Percentiles rank a stretch among this genome's conserved stretches.
Conservation (phyloP, 1,139 yeast genomes). For the Blastobotrys ciferrii region DNA sequence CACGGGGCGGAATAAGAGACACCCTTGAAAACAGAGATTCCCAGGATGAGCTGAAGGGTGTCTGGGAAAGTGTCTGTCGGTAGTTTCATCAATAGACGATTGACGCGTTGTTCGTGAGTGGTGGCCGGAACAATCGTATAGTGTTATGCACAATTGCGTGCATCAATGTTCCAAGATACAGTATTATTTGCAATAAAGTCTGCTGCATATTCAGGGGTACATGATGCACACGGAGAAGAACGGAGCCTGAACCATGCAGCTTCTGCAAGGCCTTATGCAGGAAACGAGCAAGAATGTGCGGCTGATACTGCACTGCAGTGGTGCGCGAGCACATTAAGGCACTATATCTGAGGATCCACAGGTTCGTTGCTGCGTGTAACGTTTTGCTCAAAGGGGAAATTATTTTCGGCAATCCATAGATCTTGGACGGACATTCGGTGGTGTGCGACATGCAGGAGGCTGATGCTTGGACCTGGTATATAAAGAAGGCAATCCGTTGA, state of each 20-base stretch:
- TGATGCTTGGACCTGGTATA: not conserved
- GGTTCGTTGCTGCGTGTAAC: not conserved
- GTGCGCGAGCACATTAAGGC: not conserved
- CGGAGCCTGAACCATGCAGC: not conserved
- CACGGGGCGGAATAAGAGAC: too few relatives aligned
- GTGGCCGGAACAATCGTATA: not conserved
- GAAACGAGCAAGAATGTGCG: not conserved
- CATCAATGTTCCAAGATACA: not conserved
- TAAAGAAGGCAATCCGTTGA: not conserved
- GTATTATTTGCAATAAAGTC: not conserved
- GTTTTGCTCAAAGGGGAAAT: not conserved
- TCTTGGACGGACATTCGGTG: not conserved
- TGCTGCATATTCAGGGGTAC: not conserved
- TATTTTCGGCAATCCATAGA: not conserved
- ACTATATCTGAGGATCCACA: not conserved
- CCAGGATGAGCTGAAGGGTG: too few relatives aligned
- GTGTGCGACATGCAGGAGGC: conserved; percentile 1
- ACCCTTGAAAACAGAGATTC: too few relatives aligned
- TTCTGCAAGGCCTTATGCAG: not conserved
- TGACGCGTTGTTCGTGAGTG: too few relatives aligned
- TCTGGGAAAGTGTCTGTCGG: too few relatives aligned
- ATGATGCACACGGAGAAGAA: not conserved
- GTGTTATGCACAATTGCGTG: not conserved
- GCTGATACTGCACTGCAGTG: not conserved
- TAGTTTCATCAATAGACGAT: too few relatives aligned